These are phyloP conservation scores for Cryptococcus jaspeensis DNA, from an alignment of 1,284 basidiomycete genomes.

Conservation along the genomic window DNA sequence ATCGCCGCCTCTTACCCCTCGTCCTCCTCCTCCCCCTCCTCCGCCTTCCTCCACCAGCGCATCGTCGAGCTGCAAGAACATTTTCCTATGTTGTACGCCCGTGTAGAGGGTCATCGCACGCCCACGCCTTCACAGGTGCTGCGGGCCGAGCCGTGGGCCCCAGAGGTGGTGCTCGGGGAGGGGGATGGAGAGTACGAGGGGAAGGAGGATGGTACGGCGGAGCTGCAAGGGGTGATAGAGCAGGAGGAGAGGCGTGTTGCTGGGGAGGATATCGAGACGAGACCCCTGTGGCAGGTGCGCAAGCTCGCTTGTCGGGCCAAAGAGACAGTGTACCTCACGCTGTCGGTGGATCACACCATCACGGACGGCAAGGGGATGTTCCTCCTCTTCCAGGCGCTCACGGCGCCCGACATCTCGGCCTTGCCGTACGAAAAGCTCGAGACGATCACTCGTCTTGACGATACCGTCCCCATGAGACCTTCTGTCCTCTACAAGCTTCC, in stretches of 20 bases:
- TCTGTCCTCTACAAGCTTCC: too few species aligned
- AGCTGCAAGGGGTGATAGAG: not conserved
- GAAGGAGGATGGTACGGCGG: not conserved
- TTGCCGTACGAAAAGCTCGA: slow-evolving; percentile 17
- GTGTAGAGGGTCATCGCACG: slow-evolving; percentile 15
- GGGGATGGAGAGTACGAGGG: not conserved
- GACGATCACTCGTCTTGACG: slow-evolving; percentile 18
- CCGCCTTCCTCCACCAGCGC: slow-evolving; percentile 17
- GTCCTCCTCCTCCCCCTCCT: slow-evolving; percentile 17
- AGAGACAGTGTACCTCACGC: slow-evolving; percentile 10
- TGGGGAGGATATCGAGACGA: not conserved
- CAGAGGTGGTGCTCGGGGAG: slow-evolving; percentile 15
- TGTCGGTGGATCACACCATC: slow-evolving; percentile 3
- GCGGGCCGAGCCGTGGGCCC: slow-evolving; percentile 10
- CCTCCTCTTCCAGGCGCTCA: slow-evolving; percentile 14
- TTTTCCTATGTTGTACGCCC: slow-evolving; percentile 30
- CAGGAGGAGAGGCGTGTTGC: not conserved
- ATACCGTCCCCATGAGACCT: slow-evolving; percentile 24
- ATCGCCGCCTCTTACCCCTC: slow-evolving; percentile 27
- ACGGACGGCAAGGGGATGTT: slow-evolving; percentile 24
- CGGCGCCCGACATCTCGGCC: slow-evolving; percentile 11
- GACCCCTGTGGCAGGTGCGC: slow-evolving; percentile 15
- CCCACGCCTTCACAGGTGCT: slow-evolving; percentile 12
- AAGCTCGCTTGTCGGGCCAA: not conserved
- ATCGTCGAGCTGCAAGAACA: slow-evolving; percentile 31